These are phyloP conservation scores for Pelargonium fulgidum DNA, from an alignment of 441 rosid genomes.

Conservation along the genomic window DNA sequence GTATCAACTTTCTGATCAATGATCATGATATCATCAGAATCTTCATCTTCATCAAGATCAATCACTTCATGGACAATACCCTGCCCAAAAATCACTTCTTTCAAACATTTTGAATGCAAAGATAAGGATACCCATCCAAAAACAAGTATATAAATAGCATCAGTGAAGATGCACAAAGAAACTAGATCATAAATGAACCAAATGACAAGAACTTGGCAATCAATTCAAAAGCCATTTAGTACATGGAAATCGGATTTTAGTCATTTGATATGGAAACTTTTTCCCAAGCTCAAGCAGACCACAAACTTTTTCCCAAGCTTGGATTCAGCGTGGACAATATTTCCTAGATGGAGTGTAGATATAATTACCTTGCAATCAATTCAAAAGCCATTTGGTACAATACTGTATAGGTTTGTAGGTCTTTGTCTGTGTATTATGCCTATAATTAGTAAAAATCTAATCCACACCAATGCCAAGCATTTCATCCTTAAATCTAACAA, in stretches of 20 bases:
- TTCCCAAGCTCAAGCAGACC: not conserved
- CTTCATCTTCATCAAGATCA: constrained; percentile 53
- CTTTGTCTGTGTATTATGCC: not conserved
- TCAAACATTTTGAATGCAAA: not conserved
- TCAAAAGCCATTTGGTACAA: not conserved
- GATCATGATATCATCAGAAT: constrained; percentile 32
- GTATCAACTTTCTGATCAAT: constrained; percentile 32
- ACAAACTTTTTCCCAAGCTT: not conserved
- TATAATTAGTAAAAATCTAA: not conserved
- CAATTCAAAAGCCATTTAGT: not conserved
- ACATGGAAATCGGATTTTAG: not conserved
- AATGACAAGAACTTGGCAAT: too few relatives aligned
- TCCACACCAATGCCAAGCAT: not conserved
- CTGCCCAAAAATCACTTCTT: constrained; percentile 27
- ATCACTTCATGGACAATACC: constrained; percentile 38
- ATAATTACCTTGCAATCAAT: not conserved
- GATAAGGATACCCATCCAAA: not conserved
- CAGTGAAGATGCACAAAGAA: not conserved
- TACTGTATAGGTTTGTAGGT: not conserved
- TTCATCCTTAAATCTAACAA: not conserved
- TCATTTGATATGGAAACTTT: not conserved
- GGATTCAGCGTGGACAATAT: not conserved
- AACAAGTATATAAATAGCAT: not conserved
- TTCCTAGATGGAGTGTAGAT: not conserved
- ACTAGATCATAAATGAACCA: not conserved